These are phyloP conservation scores for Lentinula edodes DNA, from an alignment of 768 basidiomycete genomes.

Conservation along the genomic window DNA sequence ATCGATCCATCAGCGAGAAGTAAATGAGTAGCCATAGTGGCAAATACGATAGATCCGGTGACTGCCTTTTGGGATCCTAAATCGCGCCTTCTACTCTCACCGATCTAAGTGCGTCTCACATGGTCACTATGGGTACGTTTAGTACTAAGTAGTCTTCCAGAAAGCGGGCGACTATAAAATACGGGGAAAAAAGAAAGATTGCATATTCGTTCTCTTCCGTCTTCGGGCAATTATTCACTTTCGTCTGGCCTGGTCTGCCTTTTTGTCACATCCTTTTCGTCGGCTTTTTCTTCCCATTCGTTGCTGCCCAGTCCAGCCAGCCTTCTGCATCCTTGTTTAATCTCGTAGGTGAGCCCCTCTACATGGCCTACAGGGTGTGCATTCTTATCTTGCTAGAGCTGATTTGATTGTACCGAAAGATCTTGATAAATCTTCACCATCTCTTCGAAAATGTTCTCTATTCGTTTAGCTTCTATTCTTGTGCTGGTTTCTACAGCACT, in stretches of 20 bases:
- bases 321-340: neutral
- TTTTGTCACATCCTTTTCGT: neutral
- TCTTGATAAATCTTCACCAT: neutral
- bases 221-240: neutral
- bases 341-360: neutral
- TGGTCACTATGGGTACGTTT: slow-evolving; percentile 1
- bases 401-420: neutral
- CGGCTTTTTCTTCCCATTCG: neutral
- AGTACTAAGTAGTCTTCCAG: neutral
- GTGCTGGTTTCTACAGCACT: neutral
- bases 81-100: neutral
- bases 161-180: neutral
- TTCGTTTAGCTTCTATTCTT: neutral
- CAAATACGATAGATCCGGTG: neutral
- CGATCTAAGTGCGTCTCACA: neutral
- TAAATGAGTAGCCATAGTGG: slow-evolving; percentile 1
- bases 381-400: neutral
- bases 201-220: neutral
- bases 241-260: slow-evolving; percentile 7
- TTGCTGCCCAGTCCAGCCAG: slow-evolving; percentile 5
- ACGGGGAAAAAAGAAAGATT: neutral
- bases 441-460: neutral
- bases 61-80: neutral
- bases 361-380: neutral
- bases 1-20: neutral